A percentile compares a stretch with the other conserved stretches of the same genome.
These are phyloP conservation scores for Nicotiana obtusifolia DNA, from an alignment of 257 asterid species.

Conservation along the genomic window DNA sequence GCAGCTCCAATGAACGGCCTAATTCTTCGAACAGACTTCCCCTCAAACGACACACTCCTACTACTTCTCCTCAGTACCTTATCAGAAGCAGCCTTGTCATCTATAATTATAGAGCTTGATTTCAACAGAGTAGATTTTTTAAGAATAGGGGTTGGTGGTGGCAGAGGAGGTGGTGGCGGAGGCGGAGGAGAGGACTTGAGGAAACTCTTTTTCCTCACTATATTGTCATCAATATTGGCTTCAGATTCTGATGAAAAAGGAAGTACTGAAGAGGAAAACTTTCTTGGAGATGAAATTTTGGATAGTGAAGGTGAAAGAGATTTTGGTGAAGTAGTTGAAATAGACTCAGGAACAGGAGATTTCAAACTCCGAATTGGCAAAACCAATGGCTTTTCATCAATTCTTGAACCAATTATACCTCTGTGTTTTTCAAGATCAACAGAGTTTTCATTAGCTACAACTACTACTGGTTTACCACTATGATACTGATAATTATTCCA, in stretches of 20 bases:
- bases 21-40: slow-evolving; percentile 31
- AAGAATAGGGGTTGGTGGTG: slow-evolving; percentile 8
- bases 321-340: slow-evolving; percentile 22
- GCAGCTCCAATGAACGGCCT: slow-evolving; percentile 11
- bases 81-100: slow-evolving; percentile 7
- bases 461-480: slow-evolving; percentile 52
- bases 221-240: slow-evolving; percentile 31
- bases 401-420: slow-evolving; percentile 15
- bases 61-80: slow-evolving; percentile 37
- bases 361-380: slow-evolving; percentile 84
- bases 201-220: slow-evolving; percentile 29
- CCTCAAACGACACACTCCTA: slow-evolving; percentile 38
- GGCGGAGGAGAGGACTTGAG: slow-evolving; percentile 28
- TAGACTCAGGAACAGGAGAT: slow-evolving; percentile 36
- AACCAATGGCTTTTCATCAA: slow-evolving; percentile 61
- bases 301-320: background rate
- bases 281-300: slow-evolving; percentile 13
- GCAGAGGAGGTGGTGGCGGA: slow-evolving; percentile 45
- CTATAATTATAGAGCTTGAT: slow-evolving; percentile 26
- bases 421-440: slow-evolving; percentile 9
- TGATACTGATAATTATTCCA: slow-evolving; percentile 56
- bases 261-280: slow-evolving; percentile 14
- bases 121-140: slow-evolving; percentile 26
- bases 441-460: slow-evolving; percentile 38
- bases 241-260: slow-evolving; percentile 32